These are phyloP conservation scores for Amoeboaphelidium protococcarum DNA, from an alignment of 371 early-diverging fungal species.

Conservation along the genomic window DNA sequence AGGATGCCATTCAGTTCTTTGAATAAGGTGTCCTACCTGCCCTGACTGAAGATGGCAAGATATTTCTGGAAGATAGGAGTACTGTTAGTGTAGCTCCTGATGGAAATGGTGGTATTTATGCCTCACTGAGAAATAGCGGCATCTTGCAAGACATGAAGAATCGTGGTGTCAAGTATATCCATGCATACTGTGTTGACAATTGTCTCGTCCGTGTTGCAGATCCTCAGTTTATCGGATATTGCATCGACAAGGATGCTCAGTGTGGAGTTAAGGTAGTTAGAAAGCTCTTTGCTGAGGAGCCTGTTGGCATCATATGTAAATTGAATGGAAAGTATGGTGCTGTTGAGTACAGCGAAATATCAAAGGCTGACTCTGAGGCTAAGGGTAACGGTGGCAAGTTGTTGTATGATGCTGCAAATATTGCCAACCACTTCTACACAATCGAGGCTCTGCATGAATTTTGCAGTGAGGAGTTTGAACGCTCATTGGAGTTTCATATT, in stretches of 20 bases:
- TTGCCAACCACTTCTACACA: constrained; percentile 92
- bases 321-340: constrained; percentile 54
- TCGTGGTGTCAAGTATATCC: constrained; percentile 52
- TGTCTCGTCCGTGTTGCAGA: constrained; percentile 73
- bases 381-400: constrained; percentile 27
- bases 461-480: constrained; percentile 31
- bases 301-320: constrained; percentile 78
- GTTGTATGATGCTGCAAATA: constrained; percentile 72
- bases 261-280: constrained; percentile 82
- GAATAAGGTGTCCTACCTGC: constrained; percentile 60
- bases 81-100: constrained; percentile 55
- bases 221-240: constrained; percentile 71
- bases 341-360: constrained; percentile 88
- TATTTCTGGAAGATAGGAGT: constrained; percentile 50
- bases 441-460: constrained; percentile 60
- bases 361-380: constrained; percentile 14
- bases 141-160: constrained; percentile 39
- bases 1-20: constrained; percentile 59
- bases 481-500: constrained; percentile 67
- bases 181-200: constrained; percentile 85
- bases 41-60: constrained; percentile 49
- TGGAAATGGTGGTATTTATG: constrained; percentile 72
- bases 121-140: constrained; percentile 44
- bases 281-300: constrained; percentile 53
- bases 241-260: constrained; percentile 48